Evolutionary conservation across 768 basidiomycete species (phyloP), one percentile per base, ranked within the genome.

Genomic region (Coprinopsis sp.): DNA sequence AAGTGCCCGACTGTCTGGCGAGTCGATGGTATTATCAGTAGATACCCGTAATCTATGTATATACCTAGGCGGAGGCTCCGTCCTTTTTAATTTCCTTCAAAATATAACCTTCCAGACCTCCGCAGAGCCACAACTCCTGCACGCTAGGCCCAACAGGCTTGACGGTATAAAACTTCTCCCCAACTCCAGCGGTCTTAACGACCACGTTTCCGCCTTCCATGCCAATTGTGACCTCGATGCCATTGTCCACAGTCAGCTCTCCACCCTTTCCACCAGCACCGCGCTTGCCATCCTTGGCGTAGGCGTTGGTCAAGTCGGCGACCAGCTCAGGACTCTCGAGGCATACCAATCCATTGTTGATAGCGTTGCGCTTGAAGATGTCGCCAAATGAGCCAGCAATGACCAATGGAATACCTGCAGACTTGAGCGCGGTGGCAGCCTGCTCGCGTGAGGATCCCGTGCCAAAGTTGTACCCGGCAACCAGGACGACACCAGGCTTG

Each of bases 381-480:
- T 99, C 96, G 8, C 96, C 95, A 56, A 99, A 99, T 24, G 93
- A 96, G 27, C 94, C 96, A n/a, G 92, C 92, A 48, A 99, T 77
- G 46, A 99, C 92, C 40, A 96, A 72, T 3, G 92, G 91, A 3
- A 99, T 69, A 13, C 96, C 95, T 0, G 95, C 90, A 6, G 93
- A 80, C 62, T 93, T 92, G 52, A 99, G 82, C 1, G 96, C 95
- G 1, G 96, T 99, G 13, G 96, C 96, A 2, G 96, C 96, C 63
- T 99, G 96, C 67, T 99, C 96, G 44, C 96, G 84, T 22, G 95
- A 97, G 0, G 94, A 97, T 6, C 96, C 96, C 1, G 96, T 99
- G 53, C 96, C 96, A 62, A 99, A 97, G 71, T 99, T 99, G 72
- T 91, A 97, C 11, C 96, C 96, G 4, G 92, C 79, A 8, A 94